Percentiles rank a stretch among this genome's conserved stretches.
Evolutionary conservation across 2,329 filamentous ascomycete species (phyloP).

Genomic region (Periconia sp.): DNA sequence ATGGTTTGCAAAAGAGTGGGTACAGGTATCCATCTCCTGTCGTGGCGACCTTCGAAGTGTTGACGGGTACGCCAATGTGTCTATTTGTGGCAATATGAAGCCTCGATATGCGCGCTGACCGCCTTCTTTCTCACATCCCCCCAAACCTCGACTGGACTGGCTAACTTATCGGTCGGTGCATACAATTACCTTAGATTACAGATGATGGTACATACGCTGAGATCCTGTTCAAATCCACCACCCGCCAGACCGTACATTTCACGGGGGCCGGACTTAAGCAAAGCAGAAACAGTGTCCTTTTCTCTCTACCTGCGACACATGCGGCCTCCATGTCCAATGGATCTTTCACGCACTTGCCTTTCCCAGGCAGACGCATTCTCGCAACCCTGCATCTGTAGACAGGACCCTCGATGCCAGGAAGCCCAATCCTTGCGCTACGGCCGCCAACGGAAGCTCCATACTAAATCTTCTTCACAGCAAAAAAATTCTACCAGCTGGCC

Average conservation of each 20-base stretch:
- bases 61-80: background rate
- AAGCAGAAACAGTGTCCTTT: background rate
- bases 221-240: background rate
- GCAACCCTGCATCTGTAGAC: constrained; percentile 29
- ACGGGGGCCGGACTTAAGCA: background rate
- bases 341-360: constrained; percentile 7
- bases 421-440: constrained; percentile 6
- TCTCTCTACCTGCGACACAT: background rate
- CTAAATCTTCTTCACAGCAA: constrained; percentile 15
- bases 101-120: constrained; percentile 20
- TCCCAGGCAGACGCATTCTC: constrained; percentile 8
- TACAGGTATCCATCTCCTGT: background rate
- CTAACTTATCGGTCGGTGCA: background rate
- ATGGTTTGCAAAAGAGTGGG: background rate
- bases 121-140: constrained; percentile 14
- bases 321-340: constrained; percentile 1
- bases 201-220: background rate
- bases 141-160: constrained; percentile 5
- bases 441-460: too few species aligned
- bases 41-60: background rate
- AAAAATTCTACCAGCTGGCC: constrained; percentile 14
- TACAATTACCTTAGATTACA: background rate
- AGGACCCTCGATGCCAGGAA: constrained; percentile 25
- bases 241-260: background rate
- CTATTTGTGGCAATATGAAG: constrained; percentile 24